Evolutionary conservation across 1,139 yeast species (phyloP), one percentile per base, ranked within the genome.

Genomic region (Yamadazyma buinensis): DNA sequence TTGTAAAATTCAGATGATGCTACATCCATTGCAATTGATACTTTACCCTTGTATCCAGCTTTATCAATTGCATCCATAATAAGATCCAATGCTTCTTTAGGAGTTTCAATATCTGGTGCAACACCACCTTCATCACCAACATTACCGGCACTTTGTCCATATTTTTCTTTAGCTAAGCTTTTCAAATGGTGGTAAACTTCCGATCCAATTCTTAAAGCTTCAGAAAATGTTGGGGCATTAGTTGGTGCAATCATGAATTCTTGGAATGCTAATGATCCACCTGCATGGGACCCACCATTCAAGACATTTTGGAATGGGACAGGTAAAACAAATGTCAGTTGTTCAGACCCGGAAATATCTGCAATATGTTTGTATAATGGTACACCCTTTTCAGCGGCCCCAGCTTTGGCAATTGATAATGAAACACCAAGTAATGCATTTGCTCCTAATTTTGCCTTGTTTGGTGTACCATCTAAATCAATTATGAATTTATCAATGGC

Each of bases 71-170:
- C 84, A 46, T 68, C 82, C 54, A 78, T 76, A 65, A 86, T 84
- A 65, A 86, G 80, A 72, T 86, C 95, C 53, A 86, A 73, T 50
- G 95, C 95, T 74, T 86, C 95, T 65, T 78, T 83, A 57, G 95
- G 85, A 52, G 94, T 77, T 48, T 80, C 76, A 52, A 86, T 79
- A 67, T 84, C 81, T 64, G 95, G 95, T 54, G 95, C 95, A 71
- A 86, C 94, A 75, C 95, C 95, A 79, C 95, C 95, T 75, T 86
- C 95, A 70, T 86, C 95, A 76, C 95, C 95, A 61, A 86, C 95
- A 75, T 86, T 86, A 68, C 94, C 95, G 56, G 95, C 95, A 44
- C 90, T 80, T 57, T 82, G 79, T 60, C 95, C 95, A 77, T 86
- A 86, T 65, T 72, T 75, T 80, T 83, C 77, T 79, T 83, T 83